Evolutionary conservation across 2,329 filamentous ascomycete genomes (phyloP).

Genomic region (Aspergillus persii): DNA sequence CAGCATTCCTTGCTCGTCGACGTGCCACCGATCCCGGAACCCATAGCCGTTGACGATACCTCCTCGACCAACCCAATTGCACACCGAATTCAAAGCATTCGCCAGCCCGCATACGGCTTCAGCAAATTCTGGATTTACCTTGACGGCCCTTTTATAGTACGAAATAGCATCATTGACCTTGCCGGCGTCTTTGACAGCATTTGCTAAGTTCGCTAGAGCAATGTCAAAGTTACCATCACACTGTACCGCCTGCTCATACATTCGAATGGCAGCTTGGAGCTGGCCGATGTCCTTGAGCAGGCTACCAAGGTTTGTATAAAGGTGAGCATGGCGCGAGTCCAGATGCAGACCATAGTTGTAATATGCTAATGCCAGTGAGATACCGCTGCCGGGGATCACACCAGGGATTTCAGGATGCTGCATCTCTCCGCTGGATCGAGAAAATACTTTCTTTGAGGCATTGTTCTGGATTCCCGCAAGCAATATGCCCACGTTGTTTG

Average conservation of each 20-base stretch:
- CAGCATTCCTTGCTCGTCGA: constrained; percentile 79
- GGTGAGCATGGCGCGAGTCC: constrained; percentile 85
- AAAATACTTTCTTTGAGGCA: constrained; percentile 38
- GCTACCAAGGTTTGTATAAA: constrained; percentile 95
- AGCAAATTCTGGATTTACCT: constrained; percentile 90
- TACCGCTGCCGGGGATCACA: constrained; percentile 78
- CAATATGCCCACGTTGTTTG: constrained; percentile 96
- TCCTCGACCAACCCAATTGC: constrained; percentile 87
- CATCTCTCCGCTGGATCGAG: constrained; percentile 36
- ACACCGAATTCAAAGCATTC: constrained; percentile 94
- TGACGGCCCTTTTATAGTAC: constrained; percentile 88
- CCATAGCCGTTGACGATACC: constrained; percentile 74
- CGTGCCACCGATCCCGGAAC: constrained; percentile 85
- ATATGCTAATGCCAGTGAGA: constrained; percentile 84
- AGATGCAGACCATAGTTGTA: constrained; percentile 91
- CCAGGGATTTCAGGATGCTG: constrained; percentile 64
- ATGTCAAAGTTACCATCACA: constrained; percentile 97
- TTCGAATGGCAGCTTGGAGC: constrained; percentile 83
- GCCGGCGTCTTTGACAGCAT: constrained; percentile 95
- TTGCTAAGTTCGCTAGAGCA: constrained; percentile 90
- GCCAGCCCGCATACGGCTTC: constrained; percentile 95
- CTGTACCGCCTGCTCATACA: constrained; percentile 92
- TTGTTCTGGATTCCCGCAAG: constrained; percentile 89
- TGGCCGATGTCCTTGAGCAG: constrained; percentile 95
- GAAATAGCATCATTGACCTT: constrained; percentile 85